These are phyloP conservation scores for Nowakowskiella sp. DNA, from an alignment of 192 early-diverging fungal species.

Conservation along the genomic window DNA sequence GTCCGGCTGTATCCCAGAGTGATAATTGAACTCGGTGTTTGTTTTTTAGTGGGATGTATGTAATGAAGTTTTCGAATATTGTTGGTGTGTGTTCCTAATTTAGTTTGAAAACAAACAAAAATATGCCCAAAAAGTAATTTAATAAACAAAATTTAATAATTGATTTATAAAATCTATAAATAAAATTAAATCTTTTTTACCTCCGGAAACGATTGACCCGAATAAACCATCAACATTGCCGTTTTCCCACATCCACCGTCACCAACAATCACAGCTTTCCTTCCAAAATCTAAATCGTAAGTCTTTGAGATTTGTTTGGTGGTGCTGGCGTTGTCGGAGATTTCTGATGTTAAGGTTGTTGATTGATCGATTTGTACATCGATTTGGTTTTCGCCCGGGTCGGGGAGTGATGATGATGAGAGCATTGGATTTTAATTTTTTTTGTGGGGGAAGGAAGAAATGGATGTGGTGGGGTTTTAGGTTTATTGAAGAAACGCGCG, in stretches of 20 bases:
- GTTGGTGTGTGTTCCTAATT: slow-evolving; percentile 69
- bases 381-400: no score
- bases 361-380: no score
- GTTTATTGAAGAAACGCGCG: no score
- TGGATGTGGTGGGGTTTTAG: no score
- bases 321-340: no score
- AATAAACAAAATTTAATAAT: background rate
- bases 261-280: slow-evolving; percentile 49
- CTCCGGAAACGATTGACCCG: slow-evolving; percentile 39
- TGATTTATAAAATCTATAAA: no score
- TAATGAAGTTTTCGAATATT: slow-evolving; percentile 52
- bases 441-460: no score
- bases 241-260: slow-evolving; percentile 52
- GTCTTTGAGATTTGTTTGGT: no score
- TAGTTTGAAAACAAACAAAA: background rate
- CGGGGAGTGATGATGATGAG: no score
- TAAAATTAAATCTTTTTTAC: slow-evolving; percentile 26
- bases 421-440: no score
- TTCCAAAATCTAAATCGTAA: slow-evolving; percentile 15
- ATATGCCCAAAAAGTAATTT: background rate
- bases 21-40: slow-evolving; percentile 50
- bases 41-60: slow-evolving; percentile 12
- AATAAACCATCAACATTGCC: slow-evolving; percentile 44
- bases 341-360: no score
- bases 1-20: slow-evolving; percentile 94